Evolutionary conservation across 176 grass and related monocot species (phyloP).

Genomic region (Miscanthus lutarioriparius): DNA sequence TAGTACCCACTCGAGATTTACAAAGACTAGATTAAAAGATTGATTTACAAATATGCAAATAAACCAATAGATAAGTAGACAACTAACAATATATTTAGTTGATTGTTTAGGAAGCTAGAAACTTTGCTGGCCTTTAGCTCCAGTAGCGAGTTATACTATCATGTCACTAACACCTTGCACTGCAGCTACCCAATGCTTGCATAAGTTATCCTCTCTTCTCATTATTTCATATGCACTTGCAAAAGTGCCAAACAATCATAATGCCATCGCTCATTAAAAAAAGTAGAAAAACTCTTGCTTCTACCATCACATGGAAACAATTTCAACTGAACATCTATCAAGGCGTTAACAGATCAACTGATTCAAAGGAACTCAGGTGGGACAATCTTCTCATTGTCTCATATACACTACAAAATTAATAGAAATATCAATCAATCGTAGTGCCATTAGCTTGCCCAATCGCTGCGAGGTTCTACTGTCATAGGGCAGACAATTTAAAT

Average conservation of each 20-base stretch:
- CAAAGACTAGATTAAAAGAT: background rate
- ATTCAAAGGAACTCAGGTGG: background rate
- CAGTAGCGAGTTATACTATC: background rate
- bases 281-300: background rate
- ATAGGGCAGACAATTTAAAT: background rate
- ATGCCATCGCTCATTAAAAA: background rate
- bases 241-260: background rate
- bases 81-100: background rate
- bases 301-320: background rate
- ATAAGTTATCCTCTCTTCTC: background rate
- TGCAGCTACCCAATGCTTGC: background rate
- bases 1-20: background rate
- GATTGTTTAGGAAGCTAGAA: slow-evolving; percentile 7
- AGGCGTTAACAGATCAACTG: background rate
- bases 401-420: background rate
- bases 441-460: background rate
- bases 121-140: background rate
- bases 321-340: background rate
- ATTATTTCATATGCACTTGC: background rate
- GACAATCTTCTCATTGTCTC: background rate
- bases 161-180: background rate
- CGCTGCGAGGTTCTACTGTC: no score
- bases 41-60: background rate
- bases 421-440: background rate
- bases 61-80: background rate